A percentile compares a stretch with the other conserved stretches of the same genome.
Conservation (phyloP, 805 yeast species). For the Maudiozyma bulderi region DNA sequence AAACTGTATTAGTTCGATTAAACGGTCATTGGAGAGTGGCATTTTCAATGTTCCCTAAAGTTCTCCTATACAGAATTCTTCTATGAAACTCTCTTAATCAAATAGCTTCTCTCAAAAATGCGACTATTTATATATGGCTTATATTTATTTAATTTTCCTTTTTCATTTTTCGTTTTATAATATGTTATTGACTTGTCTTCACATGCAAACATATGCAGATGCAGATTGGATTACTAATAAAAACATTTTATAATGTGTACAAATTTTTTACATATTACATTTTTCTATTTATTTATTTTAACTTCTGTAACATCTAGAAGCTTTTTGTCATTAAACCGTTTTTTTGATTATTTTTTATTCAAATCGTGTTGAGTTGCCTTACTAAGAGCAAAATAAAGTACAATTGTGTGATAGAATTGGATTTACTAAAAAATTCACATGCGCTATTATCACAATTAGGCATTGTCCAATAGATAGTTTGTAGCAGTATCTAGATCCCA, state of each 20-base stretch:
- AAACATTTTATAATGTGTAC: not conserved
- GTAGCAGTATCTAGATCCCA: conserved; percentile 86
- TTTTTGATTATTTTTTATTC: too few relatives aligned
- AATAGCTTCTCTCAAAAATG: too few relatives aligned
- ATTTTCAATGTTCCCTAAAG: not conserved
- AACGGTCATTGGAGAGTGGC: not conserved
- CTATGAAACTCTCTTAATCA: too few relatives aligned
- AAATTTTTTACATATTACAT: not conserved
- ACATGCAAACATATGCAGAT: not conserved
- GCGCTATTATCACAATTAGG: conserved; percentile 26
- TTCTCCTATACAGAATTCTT: too few relatives aligned
- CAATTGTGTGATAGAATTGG: not conserved
- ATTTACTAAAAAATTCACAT: conserved; percentile 1
- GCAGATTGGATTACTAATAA: not conserved
- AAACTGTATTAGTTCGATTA: conserved; percentile 1
- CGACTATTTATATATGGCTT: not conserved
- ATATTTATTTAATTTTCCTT: not conserved
- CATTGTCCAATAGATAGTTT: conserved; percentile 67
- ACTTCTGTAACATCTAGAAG: not conserved
- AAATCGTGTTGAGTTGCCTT: too few relatives aligned
- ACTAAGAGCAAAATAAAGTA: not conserved
- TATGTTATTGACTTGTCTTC: not conserved
- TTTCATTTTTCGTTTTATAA: too few relatives aligned
- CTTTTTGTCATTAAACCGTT: too few relatives aligned
- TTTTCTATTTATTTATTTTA: not conserved